Evolutionary conservation across 306 rosid species (phyloP).

Genomic region (Albizia julibrissin): DNA sequence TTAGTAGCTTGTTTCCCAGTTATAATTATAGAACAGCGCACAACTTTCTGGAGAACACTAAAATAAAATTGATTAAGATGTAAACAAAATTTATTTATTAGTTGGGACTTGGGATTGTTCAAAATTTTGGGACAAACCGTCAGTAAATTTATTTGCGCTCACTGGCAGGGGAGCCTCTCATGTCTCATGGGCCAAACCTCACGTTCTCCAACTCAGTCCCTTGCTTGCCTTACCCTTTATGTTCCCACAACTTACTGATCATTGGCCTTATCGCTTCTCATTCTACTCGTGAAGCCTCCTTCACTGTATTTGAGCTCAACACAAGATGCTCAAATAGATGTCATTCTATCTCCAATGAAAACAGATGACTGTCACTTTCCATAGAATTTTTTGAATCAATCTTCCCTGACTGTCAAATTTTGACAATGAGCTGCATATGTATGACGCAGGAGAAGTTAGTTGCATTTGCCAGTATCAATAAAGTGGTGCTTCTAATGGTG

Average conservation of each 20-base stretch:
- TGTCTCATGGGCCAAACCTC: conserved; percentile 39
- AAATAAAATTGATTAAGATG: too few relatives aligned
- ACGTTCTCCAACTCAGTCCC: conserved; percentile 29
- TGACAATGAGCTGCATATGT: not conserved
- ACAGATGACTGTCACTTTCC: not conserved
- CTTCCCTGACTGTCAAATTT: not conserved
- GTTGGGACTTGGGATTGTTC: not conserved
- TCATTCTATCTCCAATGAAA: not conserved
- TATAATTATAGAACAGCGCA: too few relatives aligned
- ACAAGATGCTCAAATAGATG: too few relatives aligned
- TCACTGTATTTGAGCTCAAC: not conserved
- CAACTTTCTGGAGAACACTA: not conserved
- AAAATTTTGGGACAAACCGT: not conserved
- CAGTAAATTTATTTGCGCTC: not conserved
- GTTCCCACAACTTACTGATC: not conserved
- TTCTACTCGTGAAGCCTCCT: not conserved
- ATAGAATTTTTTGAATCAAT: not conserved
- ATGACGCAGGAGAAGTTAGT: not conserved
- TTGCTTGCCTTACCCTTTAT: not conserved
- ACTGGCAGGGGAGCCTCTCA: not conserved
- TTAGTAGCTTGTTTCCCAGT: too few relatives aligned
- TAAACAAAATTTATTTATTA: too few relatives aligned
- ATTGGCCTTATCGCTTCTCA: conserved; percentile 27
- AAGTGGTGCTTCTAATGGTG: not conserved
- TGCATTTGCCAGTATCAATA: conserved; percentile 3